phyloP scores from a whole-genome alignment of 2,329 filamentous ascomycete species.

The Chaetomiaceae sp. region DNA sequence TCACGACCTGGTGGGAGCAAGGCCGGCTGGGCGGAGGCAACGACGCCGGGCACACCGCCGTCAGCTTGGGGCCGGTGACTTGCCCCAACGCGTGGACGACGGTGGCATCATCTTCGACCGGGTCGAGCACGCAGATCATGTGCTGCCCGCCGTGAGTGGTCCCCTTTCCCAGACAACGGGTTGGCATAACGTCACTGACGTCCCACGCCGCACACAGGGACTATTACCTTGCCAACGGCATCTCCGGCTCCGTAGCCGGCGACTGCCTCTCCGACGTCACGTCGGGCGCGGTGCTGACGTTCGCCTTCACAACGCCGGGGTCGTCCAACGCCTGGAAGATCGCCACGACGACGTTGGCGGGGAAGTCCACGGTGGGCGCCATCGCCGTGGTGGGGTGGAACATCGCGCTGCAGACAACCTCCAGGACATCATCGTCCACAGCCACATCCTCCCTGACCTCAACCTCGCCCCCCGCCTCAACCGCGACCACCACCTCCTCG shows the following conservation, averaged over 20 bases:
- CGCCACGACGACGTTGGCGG: neutral
- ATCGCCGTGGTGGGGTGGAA: conserved; percentile 7
- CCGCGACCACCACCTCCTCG: neutral
- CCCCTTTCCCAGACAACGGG: neutral
- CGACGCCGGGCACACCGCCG: conserved; percentile 4
- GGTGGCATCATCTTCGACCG: neutral
- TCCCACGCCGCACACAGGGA: neutral
- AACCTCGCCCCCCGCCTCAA: neutral
- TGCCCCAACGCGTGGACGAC: conserved; percentile 3
- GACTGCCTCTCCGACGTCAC: conserved; percentile 2
- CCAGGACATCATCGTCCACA: neutral
- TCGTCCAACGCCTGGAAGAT: neutral
- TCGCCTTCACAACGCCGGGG: neutral
- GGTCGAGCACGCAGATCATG: conserved; percentile 1
- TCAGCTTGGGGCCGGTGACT: conserved; percentile 4
- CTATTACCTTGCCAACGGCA: neutral
- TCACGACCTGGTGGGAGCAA: conserved; percentile 6
- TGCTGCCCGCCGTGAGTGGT: conserved; percentile 6
- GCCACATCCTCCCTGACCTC: neutral
- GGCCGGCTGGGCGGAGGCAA: conserved; percentile 1
- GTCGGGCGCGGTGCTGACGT: conserved; percentile 3
- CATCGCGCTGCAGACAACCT: neutral
- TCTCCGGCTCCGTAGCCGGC: neutral
- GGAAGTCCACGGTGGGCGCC: neutral
- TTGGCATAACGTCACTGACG: neutral